Conservation (phyloP, 2,329 filamentous ascomycete species). For the Talaromyces marneffei region DNA sequence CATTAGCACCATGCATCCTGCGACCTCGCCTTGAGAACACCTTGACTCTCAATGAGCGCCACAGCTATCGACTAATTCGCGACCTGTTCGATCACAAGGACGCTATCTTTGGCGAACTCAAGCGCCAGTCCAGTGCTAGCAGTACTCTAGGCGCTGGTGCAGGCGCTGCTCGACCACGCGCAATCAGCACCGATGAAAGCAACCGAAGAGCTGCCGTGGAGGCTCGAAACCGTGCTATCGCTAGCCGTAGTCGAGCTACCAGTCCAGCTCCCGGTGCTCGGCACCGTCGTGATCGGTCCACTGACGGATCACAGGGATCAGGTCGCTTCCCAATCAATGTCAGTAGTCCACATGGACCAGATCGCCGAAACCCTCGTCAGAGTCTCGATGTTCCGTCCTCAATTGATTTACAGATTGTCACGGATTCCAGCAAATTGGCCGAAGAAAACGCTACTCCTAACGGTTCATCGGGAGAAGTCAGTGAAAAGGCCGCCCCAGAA, state of each 20-base stretch:
- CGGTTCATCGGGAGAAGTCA: constrained; percentile 15
- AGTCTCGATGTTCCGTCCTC: constrained; percentile 77
- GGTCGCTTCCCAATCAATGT: constrained; percentile 81
- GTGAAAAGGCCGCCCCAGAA: constrained; percentile 26
- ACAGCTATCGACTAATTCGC: constrained; percentile 80
- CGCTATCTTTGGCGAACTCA: constrained; percentile 89
- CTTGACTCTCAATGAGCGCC: constrained; percentile 91
- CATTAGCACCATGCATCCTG: constrained; percentile 77
- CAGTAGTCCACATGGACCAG: constrained; percentile 53
- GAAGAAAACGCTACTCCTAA: constrained; percentile 28
- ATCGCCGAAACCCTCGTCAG: constrained; percentile 49
- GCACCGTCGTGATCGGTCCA: constrained; percentile 77
- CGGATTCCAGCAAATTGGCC: neutral
- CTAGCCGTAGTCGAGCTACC: constrained; percentile 64
- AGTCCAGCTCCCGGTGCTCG: constrained; percentile 54
- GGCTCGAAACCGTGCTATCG: constrained; percentile 76
- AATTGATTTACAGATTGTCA: constrained; percentile 32
- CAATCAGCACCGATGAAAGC: constrained; percentile 91
- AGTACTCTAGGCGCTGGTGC: constrained; percentile 42
- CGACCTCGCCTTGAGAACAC: constrained; percentile 82
- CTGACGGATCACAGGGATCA: constrained; percentile 61
- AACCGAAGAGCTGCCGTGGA: constrained; percentile 92
- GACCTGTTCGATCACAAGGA: constrained; percentile 94
- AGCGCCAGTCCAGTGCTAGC: constrained; percentile 55
- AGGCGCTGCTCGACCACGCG: constrained; percentile 64